Evolutionary conservation across 2,329 filamentous ascomycete species (phyloP).

Genomic region (Chlorencoelia australis): DNA sequence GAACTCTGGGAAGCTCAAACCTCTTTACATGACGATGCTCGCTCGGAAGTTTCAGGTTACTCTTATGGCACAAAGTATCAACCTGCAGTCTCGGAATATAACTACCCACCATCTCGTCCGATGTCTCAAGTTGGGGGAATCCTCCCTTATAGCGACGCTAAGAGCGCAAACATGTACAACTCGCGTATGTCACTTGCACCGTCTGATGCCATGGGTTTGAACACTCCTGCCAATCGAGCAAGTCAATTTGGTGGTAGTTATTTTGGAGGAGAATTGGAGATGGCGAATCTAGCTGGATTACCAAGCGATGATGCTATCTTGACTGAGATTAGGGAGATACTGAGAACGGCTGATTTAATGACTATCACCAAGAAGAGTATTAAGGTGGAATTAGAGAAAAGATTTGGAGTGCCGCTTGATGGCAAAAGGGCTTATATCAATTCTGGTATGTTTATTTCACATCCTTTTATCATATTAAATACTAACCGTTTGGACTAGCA

Average conservation of each 20-base stretch:
- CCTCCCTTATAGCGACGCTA: conserved; percentile 18
- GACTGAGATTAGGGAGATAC: conserved; percentile 88
- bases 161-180: conserved; percentile 28
- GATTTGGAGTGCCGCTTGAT: conserved; percentile 81
- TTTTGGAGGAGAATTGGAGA: conserved; percentile 52
- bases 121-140: conserved; percentile 30
- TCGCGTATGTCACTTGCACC: conserved; percentile 74
- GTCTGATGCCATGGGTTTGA: conserved; percentile 45
- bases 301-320: conserved; percentile 84
- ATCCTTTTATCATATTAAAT: background rate
- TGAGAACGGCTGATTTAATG: conserved; percentile 90
- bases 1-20: conserved; percentile 91
- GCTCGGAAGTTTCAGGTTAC: conserved; percentile 84
- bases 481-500: conserved; percentile 34
- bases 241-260: conserved; percentile 32
- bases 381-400: conserved; percentile 82
- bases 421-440: conserved; percentile 88
- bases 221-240: conserved; percentile 28
- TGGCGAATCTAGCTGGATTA: conserved; percentile 60
- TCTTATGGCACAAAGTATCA: conserved; percentile 85
- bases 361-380: conserved; percentile 97
- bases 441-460: conserved; percentile 54
- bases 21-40: conserved; percentile 67
- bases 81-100: conserved; percentile 59
- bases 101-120: conserved; percentile 44